Base-by-base conservation (phyloP, 1,284 basidiomycete genomes). In the Cystobasidiaceae sp. region DNA sequence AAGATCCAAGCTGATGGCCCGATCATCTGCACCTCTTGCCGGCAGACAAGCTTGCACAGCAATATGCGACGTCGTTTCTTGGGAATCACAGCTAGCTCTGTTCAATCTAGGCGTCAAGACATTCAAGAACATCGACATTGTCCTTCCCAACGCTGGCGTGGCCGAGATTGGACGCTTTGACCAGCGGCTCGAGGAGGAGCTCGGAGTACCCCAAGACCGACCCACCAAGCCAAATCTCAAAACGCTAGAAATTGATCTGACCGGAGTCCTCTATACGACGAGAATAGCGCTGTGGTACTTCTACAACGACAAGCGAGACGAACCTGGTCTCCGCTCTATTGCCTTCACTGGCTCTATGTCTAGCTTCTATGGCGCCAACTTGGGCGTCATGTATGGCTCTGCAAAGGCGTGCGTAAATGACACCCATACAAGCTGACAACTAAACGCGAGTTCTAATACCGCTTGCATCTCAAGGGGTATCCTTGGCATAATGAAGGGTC, bases 141-240 rank as follows among this genome's bases (percentile, higher is more conserved):
- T 71, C 21, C 72, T 84, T 13, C 79, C 83, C 4, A 84, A 84
- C 71, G 83, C 83, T 43, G 84, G 83, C 9, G 76, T 85, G 23
- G 69, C 71, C 17, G 82, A 84, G 72, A 62, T 73, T 9, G 79
- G 78, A 11, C 59, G 68, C 0, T 79, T 81, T 32, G 61, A 64
- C 44, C 61, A 64, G 33, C 30, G 55, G 19, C 33, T 66, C 23
- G 63, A 66, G 45, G 63, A 66, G 30, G 55, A 66, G 17, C 39
- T 51, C 33, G 49, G 45, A n/a, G 45, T 34, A 4, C 15, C 54
- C 21, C 54, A 66, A 44, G 67, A 57, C 44, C 41, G 61, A 30
- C 82, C 80, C 3, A 70, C 77, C n/a, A 79, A 80, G 62, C 83
- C 83, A 15, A 74, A 76, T 23, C 67, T 81, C 45, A 75, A 73